Percentiles rank a stretch among this genome's conserved stretches.
Evolutionary conservation across 768 basidiomycete genomes (phyloP).

Genomic region (Cytidiella melzeri): DNA sequence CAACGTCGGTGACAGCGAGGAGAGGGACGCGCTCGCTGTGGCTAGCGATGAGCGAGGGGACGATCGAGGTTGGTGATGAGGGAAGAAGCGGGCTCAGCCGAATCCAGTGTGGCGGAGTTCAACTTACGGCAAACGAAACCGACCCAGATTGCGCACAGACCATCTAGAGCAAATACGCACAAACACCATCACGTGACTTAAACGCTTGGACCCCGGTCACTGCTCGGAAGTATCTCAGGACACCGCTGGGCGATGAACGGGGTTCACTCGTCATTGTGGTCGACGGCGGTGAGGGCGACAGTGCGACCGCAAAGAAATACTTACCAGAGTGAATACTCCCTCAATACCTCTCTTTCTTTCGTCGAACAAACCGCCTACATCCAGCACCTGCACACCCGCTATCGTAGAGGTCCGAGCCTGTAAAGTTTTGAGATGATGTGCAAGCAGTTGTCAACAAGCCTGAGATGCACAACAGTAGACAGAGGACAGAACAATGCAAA

Average conservation of each 20-base stretch:
- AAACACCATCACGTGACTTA: constrained; percentile 25
- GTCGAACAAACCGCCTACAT: no score
- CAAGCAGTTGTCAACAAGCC: background rate
- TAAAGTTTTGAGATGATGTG: background rate
- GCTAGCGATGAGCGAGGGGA: constrained; percentile 38
- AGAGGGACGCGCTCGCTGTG: constrained; percentile 36
- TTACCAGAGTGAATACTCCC: no score
- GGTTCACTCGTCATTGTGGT: background rate
- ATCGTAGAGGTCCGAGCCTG: no score
- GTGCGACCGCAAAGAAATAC: background rate
- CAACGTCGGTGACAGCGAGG: constrained; percentile 35
- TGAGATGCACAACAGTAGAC: background rate
- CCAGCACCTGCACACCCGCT: no score
- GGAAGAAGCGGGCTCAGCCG: constrained; percentile 41
- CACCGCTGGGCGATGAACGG: background rate
- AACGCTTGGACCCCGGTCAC: background rate
- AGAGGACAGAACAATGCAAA: background rate
- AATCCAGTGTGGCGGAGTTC: constrained; percentile 22
- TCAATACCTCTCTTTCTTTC: no score
- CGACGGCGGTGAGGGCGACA: background rate
- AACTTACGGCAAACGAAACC: background rate
- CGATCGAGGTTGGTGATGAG: constrained; percentile 43
- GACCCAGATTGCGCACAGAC: constrained; percentile 34
- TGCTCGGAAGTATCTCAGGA: background rate
- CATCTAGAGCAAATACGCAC: constrained; percentile 21